Evolutionary conservation across 768 basidiomycete genomes (phyloP), one percentile per base, ranked within the genome.

Genomic region (Boletellus emodensis): DNA sequence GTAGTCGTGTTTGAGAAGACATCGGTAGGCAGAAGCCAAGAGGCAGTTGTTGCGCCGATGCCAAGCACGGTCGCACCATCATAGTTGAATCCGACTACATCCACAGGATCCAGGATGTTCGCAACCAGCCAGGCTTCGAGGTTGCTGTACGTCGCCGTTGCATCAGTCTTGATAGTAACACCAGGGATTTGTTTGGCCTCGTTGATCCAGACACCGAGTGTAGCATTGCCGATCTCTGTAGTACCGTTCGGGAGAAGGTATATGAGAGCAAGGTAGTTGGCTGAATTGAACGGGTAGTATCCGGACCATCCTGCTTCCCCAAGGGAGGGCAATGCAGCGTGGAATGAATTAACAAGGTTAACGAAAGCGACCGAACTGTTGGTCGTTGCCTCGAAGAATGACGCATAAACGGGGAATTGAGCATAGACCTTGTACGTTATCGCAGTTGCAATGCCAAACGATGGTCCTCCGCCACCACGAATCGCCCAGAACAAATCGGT

Each of bases 391-490:
- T 35, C 36, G 22, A 35, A 45, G 44, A 45, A 45, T 35, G 35
- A 33, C 13, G 57, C 55, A 30, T 61, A 61, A 46, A 75, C 41
- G 12, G 75, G 72, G 11, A 65, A 51, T 14, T 55, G 20, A 6
- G 72, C 69, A 47, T 76, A 66, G 1, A 73, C 75, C 32, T 59
- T 55, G 58, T 77, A 77, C 1, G 75, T 76, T 10, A 69, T 71
- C 1, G 73, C 72, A 8, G 71, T 70, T 28, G 77, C 64, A 26
- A 78, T 30, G 11, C 30, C 30, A 30, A 30, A 30, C 30, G 30
- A 30, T 30, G 30, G 30, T 3, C 30, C 30, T 30, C 30, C 30
- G 0, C 30, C 30, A 30, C 30, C 30, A 30, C 30, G 30, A 9
- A 30, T 30, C 30, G 30, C 30, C 30, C 30, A 30, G 30, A 30